Base-by-base conservation (phyloP, 208 protist genomes). In the Crithidia fasciculata region DNA sequence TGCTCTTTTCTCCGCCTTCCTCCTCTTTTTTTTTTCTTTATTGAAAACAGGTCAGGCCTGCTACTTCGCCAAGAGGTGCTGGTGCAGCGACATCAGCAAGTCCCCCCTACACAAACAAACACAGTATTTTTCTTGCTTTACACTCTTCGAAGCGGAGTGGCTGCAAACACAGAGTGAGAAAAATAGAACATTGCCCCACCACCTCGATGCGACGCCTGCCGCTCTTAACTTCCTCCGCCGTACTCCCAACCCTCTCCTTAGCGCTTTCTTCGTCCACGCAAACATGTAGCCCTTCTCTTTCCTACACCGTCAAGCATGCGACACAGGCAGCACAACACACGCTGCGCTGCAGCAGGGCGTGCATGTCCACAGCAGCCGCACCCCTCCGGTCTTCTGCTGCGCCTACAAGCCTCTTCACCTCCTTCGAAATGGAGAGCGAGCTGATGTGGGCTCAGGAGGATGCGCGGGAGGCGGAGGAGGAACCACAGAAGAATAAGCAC, bases 381-480 rank as follows among this genome's bases (percentile, higher is more conserved):
- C 57, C 37, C 5, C 9, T 41, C 28, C 28, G 28, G 54, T 58
- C 54, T 16, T 40, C 28, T 40, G 28, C 57, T 5, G 40, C 44
- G 4, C 15, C 40, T 12, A 28, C n/a, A 36, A 13, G 6, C 52
- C 15, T 57, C 28, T 60, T 64, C 19, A 67, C 67, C 15, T 82
- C 77, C 16, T 82, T 82, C 18, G 77, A 77, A 41, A 3, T 70
- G 18, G 72, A 82, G 57, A 69, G 62, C 28, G 77, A 82, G 39
- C 67, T 82, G 36, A 18, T 16, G 15, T 41, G 55, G 18, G 72
- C 74, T 6, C 59, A 70, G 47, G 56, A 61, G 2, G 77, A 82
- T 50, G 18, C 72, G 37, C 5, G 59, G 4, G 55, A 72, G 58
- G 40, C 45, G 19, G 49, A 59, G 40, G 28, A 28, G 28, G 28